Percentiles rank a stretch among this genome's conserved stretches.
These are phyloP conservation scores for Byssochlamys sp. DNA, from an alignment of 2,329 filamentous ascomycete species.

Conservation along the genomic window DNA sequence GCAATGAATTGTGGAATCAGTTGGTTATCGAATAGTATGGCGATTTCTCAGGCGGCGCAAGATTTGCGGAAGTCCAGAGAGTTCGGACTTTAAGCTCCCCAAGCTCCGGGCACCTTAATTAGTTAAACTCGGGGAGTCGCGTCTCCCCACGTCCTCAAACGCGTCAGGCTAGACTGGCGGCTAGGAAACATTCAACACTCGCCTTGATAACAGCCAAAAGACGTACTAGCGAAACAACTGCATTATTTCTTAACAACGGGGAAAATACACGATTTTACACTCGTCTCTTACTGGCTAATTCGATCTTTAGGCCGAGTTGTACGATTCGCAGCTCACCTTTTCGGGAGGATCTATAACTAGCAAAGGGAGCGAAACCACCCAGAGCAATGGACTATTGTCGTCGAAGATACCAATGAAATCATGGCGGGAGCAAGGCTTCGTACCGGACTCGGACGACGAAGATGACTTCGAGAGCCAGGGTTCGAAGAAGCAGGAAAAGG, in stretches of 20 bases:
- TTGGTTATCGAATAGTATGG: background rate
- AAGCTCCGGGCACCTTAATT: constrained; percentile 9
- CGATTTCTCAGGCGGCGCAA: background rate
- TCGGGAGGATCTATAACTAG: background rate
- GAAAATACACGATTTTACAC: too few relatives aligned
- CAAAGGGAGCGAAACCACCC: constrained; percentile 15
- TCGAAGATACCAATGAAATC: constrained; percentile 33
- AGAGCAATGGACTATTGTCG: constrained; percentile 28
- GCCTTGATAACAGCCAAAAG: background rate
- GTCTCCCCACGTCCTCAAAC: constrained; percentile 18
- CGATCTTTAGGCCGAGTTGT: background rate
- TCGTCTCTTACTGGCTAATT: background rate
- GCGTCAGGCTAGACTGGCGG: constrained; percentile 10
- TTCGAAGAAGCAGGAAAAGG: constrained; percentile 4
- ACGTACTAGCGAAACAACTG: background rate
- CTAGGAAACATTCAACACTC: background rate
- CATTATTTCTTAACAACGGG: background rate
- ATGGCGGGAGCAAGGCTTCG: constrained; percentile 44
- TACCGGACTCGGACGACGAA: constrained; percentile 43
- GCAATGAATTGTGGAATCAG: background rate
- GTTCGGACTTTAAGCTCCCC: constrained; percentile 4
- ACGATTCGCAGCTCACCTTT: background rate
- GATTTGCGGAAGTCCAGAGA: constrained; percentile 8
- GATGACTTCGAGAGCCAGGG: constrained; percentile 31
- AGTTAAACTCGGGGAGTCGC: constrained; percentile 10